Conservation (phyloP, 148 eudicot genomes). For the Rhododendron simsii region DNA sequence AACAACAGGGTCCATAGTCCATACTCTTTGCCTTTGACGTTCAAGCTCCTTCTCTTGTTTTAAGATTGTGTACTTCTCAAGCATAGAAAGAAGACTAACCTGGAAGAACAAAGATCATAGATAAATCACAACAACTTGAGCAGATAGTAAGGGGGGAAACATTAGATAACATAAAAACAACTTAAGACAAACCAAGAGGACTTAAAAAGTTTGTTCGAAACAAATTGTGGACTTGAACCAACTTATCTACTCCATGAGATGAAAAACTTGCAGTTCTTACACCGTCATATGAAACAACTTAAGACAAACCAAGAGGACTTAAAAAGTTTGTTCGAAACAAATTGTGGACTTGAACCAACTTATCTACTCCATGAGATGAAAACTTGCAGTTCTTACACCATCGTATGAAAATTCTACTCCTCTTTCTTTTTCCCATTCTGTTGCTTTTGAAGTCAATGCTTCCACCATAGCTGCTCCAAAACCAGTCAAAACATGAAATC, state of each 20-base stretch:
- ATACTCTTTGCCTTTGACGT: conserved; percentile 66
- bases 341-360: not conserved
- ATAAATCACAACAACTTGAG: not conserved
- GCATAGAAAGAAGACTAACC: conserved; percentile 62
- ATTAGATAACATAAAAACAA: not conserved
- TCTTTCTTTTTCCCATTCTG: conserved; percentile 63
- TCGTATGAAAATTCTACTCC: conserved; percentile 61
- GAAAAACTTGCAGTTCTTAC: conserved; percentile 29
- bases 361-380: not conserved
- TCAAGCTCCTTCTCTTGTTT: conserved; percentile 73
- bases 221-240: not conserved
- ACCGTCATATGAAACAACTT: conserved; percentile 53
- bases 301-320: not conserved
- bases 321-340: not conserved
- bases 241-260: not conserved
- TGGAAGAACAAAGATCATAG: conserved; percentile 19
- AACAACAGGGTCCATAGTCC: conserved; percentile 18
- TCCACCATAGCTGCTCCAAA: conserved; percentile 67
- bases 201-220: not conserved
- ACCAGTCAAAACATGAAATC: conserved; percentile 9
- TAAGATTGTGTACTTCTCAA: conserved; percentile 55
- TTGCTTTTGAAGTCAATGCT: conserved; percentile 42
- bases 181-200: not conserved
- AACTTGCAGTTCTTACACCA: conserved; percentile 41
- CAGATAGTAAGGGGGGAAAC: not conserved